Evolutionary conservation across 371 early-diverging fungal genomes (phyloP).

Genomic region (Mycotypha africana): DNA sequence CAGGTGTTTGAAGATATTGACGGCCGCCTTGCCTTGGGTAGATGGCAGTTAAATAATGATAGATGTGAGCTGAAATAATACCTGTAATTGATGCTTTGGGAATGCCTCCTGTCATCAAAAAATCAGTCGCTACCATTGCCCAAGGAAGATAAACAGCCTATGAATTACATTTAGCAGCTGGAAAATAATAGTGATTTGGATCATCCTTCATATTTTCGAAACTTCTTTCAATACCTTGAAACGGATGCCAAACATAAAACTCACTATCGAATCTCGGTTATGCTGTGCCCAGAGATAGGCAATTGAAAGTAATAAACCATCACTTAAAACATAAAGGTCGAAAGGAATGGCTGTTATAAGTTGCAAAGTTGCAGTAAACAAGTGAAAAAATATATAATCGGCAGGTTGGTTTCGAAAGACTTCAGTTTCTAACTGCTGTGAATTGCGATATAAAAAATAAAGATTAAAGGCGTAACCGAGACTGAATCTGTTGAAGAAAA

Average conservation of each 20-base stretch:
- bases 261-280: conserved; percentile 57
- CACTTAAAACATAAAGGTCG: conserved; percentile 18
- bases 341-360: conserved; percentile 26
- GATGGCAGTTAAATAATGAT: conserved; percentile 44
- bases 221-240: conserved; percentile 56
- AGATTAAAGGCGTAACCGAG: conserved; percentile 63
- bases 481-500: conserved; percentile 50
- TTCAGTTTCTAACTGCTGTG: conserved; percentile 63
- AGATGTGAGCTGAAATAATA: conserved; percentile 47
- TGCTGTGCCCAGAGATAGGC: conserved; percentile 77
- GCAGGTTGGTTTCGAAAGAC: conserved; percentile 70
- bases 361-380: conserved; percentile 46
- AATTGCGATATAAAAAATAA: conserved; percentile 71
- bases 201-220: conserved; percentile 1
- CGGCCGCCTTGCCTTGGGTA: conserved; percentile 60
- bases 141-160: conserved; percentile 53
- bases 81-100: conserved; percentile 44
- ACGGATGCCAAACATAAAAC: conserved; percentile 78
- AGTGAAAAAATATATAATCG: conserved; percentile 75
- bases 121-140: conserved; percentile 57
- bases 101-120: conserved; percentile 30
- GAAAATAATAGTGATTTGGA: not conserved
- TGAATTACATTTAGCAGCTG: too few species aligned
- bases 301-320: conserved; percentile 60
- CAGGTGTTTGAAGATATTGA: conserved; percentile 48